Evolutionary conservation across 768 basidiomycete species (phyloP), one percentile per base, ranked within the genome.

Genomic region (Rhizopogon vinicolor): DNA sequence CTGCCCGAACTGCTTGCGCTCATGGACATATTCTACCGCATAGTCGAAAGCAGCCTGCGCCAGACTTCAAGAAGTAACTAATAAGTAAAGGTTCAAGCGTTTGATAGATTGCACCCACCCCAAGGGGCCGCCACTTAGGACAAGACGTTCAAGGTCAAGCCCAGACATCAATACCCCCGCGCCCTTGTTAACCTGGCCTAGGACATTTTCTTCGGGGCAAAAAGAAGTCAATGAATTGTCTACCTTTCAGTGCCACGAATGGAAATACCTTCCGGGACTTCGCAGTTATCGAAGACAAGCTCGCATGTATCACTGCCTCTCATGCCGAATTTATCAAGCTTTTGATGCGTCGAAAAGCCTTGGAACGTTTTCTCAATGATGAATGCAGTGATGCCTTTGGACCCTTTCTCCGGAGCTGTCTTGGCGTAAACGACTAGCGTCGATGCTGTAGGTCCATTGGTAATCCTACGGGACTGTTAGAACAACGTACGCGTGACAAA

Each of bases 311-410:
- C 93, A 57, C 90, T 92, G 40, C 95, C 95, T 62, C 95, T 77
- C 95, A 98, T 98, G 1, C 95, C 95, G 65, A 97, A 86, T 69
- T 98, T 98, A 70, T 98, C 95, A 19, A 98, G 76, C 63, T 95
- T 93, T 56, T 88, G 91, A 61, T 89, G 87, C 0, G 91, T 89
- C 6, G 91, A 92, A 70, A 95, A 95, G 1, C 93, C 95, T 42
- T 79, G 70, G 68, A 89, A 93, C 7, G 74, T 85, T 44, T 82
- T 87, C 73, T 96, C 93, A 58, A 98, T 76, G 60, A 97, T 85
- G 70, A 97, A 97, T 0, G 94, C 83, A 0, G 94, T 96, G 59
- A 97, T 93, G 19, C 94, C 93, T 66, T 89, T 94, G 16, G 90
- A 88, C 14, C 84, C 86, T 60, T 82, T 82, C 41, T 84, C 74